Percentiles rank a stretch among this genome's conserved stretches.
phyloP scores from a whole-genome alignment of 345 rosid genomes.

The Camelina sativa region DNA sequence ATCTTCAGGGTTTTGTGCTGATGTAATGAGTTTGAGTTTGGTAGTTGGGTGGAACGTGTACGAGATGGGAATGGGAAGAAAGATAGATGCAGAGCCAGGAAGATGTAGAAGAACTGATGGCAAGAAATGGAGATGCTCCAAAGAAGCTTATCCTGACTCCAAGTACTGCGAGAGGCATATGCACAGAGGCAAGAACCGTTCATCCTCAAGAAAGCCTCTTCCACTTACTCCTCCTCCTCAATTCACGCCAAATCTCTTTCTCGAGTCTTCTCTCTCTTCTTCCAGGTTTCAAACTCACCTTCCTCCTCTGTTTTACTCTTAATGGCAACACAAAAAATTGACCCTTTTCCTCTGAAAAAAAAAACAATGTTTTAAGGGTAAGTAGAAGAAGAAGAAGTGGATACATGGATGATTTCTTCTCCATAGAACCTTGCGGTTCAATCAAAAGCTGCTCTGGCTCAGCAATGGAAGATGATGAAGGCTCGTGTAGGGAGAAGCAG shows the following conservation, averaged over 20 bases:
- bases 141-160: slow-evolving; percentile 89
- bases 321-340: slow-evolving; percentile 43
- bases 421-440: slow-evolving; percentile 64
- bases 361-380: background rate
- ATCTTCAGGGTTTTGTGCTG: slow-evolving; percentile 8
- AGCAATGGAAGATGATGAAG: slow-evolving; percentile 56
- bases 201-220: slow-evolving; percentile 78
- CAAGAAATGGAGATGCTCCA: slow-evolving; percentile 96
- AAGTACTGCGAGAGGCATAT: slow-evolving; percentile 95
- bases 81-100: slow-evolving; percentile 91
- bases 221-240: slow-evolving; percentile 31
- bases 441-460: slow-evolving; percentile 61
- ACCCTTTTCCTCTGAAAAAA: slow-evolving; percentile 12
- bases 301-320: slow-evolving; percentile 45
- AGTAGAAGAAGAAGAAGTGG: slow-evolving; percentile 61
- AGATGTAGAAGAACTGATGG: slow-evolving; percentile 95
- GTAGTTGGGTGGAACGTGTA: slow-evolving; percentile 83
- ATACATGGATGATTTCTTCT: slow-evolving; percentile 74
- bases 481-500: slow-evolving; percentile 54
- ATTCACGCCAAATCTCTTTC: slow-evolving; percentile 46
- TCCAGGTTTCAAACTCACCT: slow-evolving; percentile 30
- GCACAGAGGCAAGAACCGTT: slow-evolving; percentile 96
- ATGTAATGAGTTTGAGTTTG: slow-evolving; percentile 7
- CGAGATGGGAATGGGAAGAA: slow-evolving; percentile 76
- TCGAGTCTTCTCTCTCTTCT: slow-evolving; percentile 39